Evolutionary conservation across 139 green algal species (phyloP).

Genomic region (Asterochloris sp.): DNA sequence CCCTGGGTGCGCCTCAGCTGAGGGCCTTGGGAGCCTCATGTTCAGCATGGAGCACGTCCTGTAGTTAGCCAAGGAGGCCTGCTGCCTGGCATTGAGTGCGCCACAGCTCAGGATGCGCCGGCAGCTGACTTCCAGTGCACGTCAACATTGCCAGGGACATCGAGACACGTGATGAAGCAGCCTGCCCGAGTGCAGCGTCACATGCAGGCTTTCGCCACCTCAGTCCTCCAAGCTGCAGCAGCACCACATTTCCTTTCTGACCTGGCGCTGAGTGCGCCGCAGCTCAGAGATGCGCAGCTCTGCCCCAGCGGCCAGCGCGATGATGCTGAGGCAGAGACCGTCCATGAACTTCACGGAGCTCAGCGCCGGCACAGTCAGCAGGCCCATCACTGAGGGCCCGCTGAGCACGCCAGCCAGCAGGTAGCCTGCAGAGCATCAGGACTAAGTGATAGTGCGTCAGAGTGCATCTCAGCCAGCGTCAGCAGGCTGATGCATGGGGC

Average conservation of each 20-base stretch:
- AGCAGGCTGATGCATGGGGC: no score
- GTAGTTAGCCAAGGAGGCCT: no score
- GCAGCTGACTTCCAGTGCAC: background rate
- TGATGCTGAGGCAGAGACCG: slow-evolving; percentile 66
- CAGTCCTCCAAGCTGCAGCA: slow-evolving; percentile 5
- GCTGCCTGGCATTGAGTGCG: no score
- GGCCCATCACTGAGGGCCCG: slow-evolving; percentile 53
- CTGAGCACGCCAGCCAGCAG: slow-evolving; percentile 65
- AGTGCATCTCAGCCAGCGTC: no score
- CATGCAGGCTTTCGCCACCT: background rate
- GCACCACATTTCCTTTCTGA: slow-evolving; percentile 1
- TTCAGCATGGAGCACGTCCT: no score
- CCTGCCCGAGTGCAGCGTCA: background rate
- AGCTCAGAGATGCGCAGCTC: slow-evolving; percentile 71
- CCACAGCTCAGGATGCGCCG: no score
- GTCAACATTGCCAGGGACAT: background rate
- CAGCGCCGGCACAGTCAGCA: slow-evolving; percentile 50
- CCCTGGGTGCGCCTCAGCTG: background rate
- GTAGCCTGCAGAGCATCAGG: slow-evolving; percentile 40
- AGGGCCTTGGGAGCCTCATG: background rate
- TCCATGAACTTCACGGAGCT: slow-evolving; percentile 43
- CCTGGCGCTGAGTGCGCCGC: slow-evolving; percentile 52
- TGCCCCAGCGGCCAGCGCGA: slow-evolving; percentile 72
- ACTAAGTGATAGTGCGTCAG: no score
- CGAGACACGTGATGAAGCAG: background rate